Evolutionary conservation across 768 basidiomycete genomes (phyloP).

Genomic region (Auriscalpium orientale): DNA sequence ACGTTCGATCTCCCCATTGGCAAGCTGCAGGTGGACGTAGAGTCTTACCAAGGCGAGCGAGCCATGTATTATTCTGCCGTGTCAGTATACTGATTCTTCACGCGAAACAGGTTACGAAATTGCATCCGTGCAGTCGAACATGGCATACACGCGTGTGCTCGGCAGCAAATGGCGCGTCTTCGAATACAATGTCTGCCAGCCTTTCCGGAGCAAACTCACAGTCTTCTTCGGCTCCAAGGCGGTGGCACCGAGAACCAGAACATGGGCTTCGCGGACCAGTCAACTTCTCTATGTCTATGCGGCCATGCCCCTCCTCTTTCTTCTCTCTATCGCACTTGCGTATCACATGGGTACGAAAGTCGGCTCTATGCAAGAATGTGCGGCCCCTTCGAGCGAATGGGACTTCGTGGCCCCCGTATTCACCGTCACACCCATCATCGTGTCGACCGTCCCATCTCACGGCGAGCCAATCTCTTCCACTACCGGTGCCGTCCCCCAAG

Average conservation of each 20-base stretch:
- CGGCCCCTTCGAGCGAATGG: slow-evolving; percentile 7
- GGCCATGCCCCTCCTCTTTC: slow-evolving; percentile 18
- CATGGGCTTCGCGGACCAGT: neutral
- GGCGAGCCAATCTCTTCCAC: neutral
- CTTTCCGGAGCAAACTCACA: slow-evolving; percentile 30
- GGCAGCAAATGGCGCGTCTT: slow-evolving; percentile 39
- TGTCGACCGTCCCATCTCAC: neutral
- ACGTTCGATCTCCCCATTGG: slow-evolving; percentile 68
- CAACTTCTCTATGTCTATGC: neutral
- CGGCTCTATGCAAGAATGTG: slow-evolving; percentile 22
- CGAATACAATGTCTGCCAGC: slow-evolving; percentile 32
- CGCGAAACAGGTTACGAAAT: slow-evolving; percentile 34
- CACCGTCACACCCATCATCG: slow-evolving; percentile 36
- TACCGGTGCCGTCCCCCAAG: neutral
- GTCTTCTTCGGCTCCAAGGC: slow-evolving; percentile 32
- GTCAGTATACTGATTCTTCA: neutral
- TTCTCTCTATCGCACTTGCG: slow-evolving; percentile 24
- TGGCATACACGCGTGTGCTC: slow-evolving; percentile 40
- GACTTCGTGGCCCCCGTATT: slow-evolving; percentile 3
- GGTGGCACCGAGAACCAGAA: neutral
- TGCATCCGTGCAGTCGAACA: slow-evolving; percentile 43
- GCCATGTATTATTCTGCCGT: neutral
- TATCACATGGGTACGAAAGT: slow-evolving; percentile 22
- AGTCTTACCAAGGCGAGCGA: slow-evolving; percentile 43
- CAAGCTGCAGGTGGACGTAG: slow-evolving; percentile 54